Base-by-base conservation (phyloP, 2,329 filamentous ascomycete genomes). In the Huntiella bhutanensis region DNA sequence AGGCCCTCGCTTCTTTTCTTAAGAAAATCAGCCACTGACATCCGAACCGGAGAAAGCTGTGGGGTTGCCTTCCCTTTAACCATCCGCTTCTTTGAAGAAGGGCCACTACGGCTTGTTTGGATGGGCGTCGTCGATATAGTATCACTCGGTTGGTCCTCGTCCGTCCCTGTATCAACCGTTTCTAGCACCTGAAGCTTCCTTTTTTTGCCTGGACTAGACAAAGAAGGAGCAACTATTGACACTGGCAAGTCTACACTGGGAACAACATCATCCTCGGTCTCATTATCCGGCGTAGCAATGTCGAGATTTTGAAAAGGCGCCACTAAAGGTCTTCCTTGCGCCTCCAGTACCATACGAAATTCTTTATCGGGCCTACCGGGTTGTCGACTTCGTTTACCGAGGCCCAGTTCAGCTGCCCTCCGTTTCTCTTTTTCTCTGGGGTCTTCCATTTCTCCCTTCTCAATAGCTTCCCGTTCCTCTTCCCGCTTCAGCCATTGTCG, bases 401-500 rank as follows among this genome's bases (percentile, higher is more conserved):
- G 11, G 10, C 16, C 32, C 39, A 12, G n/a, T 38, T 16, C 33
- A 43, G 13, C 17, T 19, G 17, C 36, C 19, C 38, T 19, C 17
- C 5, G n/a, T 33, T 43, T 39, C 15, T 33, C 32, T 11, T 35
- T 45, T 11, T 17, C 32, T 13, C 7, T 17, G 4, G 41, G 32
- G 12, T 28, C 36, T 17, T 16, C 39, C 7, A 34, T 39, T 41
- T 38, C 51, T 45, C 55, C 12, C 58, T 55, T 33, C 56, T 45
- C 17, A 53, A 56, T 15, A 55, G 47, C 16, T 54, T 54, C 6
- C 52, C 60, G 59, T 35, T 65, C 60, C 40, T 60, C 55, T n/a
- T 69, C 65, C 15, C 63, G 56, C 47, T 64, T 60, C 16, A 66
- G 58, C 43, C 64, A 63, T 11, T 62, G 58, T 2, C 60, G 55